A percentile compares a stretch with the other conserved stretches of the same genome.
Conservation (phyloP, 345 rosid genomes). For the Gossypium arboreum region DNA sequence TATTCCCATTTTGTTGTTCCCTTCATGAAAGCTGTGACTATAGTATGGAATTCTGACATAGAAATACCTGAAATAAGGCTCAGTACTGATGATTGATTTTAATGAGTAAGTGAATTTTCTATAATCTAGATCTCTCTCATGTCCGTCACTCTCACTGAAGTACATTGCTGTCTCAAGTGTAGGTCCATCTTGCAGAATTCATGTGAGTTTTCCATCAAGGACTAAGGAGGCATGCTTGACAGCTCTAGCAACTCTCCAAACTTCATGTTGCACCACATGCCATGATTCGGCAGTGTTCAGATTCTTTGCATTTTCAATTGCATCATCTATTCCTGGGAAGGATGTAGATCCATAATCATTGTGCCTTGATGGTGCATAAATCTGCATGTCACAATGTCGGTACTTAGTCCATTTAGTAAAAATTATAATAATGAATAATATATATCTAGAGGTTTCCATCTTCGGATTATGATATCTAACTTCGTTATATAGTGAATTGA, state of each 20-base stretch:
- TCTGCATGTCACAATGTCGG: conserved; percentile 30
- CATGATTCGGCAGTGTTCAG: conserved; percentile 51
- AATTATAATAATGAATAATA: background rate
- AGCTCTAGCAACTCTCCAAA: conserved; percentile 80
- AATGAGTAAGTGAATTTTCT: background rate
- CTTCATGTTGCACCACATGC: conserved; percentile 66
- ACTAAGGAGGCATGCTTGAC: conserved; percentile 58
- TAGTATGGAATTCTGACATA: background rate
- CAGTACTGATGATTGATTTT: background rate
- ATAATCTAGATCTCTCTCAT: background rate
- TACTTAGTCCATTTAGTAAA: background rate
- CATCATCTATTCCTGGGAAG: conserved; percentile 80
- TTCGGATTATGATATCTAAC: background rate
- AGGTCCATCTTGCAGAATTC: conserved; percentile 19
- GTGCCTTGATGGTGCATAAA: conserved; percentile 70
- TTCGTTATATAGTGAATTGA: background rate
- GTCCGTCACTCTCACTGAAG: background rate
- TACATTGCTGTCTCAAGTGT: background rate
- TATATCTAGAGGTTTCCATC: background rate
- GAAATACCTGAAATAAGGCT: conserved; percentile 8
- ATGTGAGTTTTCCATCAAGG: conserved; percentile 59
- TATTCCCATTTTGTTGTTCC: background rate
- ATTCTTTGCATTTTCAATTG: conserved; percentile 50
- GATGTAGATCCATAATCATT: conserved; percentile 67
- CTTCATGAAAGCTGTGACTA: background rate